Evolutionary conservation across 2,329 filamentous ascomycete species (phyloP).

Genomic region (Monosporascus cannonballus): DNA sequence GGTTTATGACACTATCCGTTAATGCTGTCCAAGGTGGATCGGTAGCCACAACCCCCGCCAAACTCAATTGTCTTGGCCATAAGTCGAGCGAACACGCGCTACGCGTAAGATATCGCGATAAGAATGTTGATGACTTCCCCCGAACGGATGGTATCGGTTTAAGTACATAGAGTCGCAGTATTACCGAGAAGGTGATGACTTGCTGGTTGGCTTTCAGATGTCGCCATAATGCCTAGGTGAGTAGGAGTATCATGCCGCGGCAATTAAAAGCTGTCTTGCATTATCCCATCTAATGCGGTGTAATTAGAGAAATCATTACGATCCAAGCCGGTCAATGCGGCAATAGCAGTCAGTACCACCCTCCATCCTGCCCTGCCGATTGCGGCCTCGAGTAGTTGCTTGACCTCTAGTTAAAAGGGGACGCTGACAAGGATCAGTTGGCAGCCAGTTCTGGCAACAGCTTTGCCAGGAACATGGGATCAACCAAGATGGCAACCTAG

Average conservation of each 20-base stretch:
- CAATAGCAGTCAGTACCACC: conserved; percentile 79
- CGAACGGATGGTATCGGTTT: neutral
- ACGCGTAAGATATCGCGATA: conserved; percentile 7
- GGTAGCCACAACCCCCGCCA: neutral
- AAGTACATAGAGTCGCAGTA: neutral
- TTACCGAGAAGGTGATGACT: neutral
- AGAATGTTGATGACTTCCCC: neutral
- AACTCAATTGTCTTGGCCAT: neutral
- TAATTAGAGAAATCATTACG: conserved; percentile 89
- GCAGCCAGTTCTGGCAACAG: conserved; percentile 98
- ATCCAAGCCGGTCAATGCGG: conserved; percentile 98
- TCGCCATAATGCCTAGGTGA: conserved; percentile 14
- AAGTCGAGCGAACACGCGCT: neutral
- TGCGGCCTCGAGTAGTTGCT: too few species aligned
- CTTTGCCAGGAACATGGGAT: conserved; percentile 97
- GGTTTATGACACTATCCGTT: neutral
- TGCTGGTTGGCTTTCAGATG: conserved; percentile 2
- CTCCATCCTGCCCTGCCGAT: conserved; percentile 6
- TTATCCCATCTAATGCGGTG: conserved; percentile 6
- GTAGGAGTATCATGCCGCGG: neutral
- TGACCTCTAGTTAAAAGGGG: neutral
- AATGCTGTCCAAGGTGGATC: too few species aligned
- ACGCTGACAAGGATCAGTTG: conserved; percentile 55
- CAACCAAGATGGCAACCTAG: conserved; percentile 92
- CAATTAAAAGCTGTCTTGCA: neutral